Conservation (phyloP, 2,329 filamentous ascomycete genomes). For the Colletotrichum tofieldiae region DNA sequence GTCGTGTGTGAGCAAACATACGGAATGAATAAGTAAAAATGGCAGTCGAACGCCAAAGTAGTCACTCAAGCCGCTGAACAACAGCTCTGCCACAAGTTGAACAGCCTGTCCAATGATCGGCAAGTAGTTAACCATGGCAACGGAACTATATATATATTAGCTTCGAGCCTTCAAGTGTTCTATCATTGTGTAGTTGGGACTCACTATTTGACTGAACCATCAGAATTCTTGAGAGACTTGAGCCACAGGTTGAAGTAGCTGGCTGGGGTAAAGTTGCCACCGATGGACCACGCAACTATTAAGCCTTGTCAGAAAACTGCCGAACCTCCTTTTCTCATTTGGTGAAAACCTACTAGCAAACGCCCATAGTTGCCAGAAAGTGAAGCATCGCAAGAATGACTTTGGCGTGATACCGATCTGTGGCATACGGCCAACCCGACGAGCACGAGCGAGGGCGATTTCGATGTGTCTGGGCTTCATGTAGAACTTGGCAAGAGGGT, state of each 20-base stretch:
- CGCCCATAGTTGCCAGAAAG: slow-evolving; percentile 34
- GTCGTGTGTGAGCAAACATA: neutral
- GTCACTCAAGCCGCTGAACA: slow-evolving; percentile 30
- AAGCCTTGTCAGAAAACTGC: neutral
- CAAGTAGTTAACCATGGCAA: slow-evolving; percentile 34
- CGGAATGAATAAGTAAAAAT: slow-evolving; percentile 29
- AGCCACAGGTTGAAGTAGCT: slow-evolving; percentile 36
- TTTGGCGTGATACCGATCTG: slow-evolving; percentile 34
- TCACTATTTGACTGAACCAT: slow-evolving; percentile 33
- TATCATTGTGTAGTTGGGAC: neutral
- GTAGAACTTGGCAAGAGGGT: slow-evolving; percentile 30
- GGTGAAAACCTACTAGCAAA: slow-evolving; percentile 12
- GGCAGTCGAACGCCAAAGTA: slow-evolving; percentile 32
- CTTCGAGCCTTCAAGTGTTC: too few relatives aligned
- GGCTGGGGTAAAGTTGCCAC: slow-evolving; percentile 31
- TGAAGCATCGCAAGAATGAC: slow-evolving; percentile 32
- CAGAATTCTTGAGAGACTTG: slow-evolving; percentile 25
- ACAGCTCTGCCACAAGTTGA: slow-evolving; percentile 26
- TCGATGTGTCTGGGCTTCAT: slow-evolving; percentile 28
- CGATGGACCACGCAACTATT: slow-evolving; percentile 31
- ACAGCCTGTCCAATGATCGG: slow-evolving; percentile 29
- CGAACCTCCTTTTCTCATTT: too few relatives aligned
- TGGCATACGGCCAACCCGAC: slow-evolving; percentile 23
- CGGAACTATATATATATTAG: slow-evolving; percentile 1
- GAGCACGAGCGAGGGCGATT: slow-evolving; percentile 25